Percentiles rank a stretch among this genome's conserved stretches.
phyloP scores from a whole-genome alignment of 352 stramenopile species.

The Blastocystis sp. region DNA sequence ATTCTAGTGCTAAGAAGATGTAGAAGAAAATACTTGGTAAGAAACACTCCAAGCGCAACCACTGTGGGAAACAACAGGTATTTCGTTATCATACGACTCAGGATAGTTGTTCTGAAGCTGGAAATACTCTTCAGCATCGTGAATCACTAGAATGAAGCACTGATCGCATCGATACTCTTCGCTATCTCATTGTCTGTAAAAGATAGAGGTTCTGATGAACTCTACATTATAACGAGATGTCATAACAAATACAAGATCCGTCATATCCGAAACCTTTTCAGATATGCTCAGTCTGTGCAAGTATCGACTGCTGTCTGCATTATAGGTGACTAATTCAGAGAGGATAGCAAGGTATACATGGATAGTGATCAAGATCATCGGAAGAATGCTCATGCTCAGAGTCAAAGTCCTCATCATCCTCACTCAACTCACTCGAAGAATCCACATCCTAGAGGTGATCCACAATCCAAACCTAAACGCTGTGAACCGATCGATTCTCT shows the following conservation, averaged over 20 bases:
- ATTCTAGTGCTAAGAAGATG: background rate
- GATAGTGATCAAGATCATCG: background rate
- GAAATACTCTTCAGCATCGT: background rate
- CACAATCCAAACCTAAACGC: background rate
- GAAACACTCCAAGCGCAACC: conserved; percentile 18
- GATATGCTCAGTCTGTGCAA: background rate
- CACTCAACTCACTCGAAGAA: background rate
- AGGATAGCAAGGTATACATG: background rate
- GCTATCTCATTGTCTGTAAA: background rate
- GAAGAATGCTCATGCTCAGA: background rate
- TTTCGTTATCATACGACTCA: background rate
- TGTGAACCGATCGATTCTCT: background rate
- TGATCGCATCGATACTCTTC: background rate
- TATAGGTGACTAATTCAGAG: background rate
- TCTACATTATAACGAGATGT: background rate
- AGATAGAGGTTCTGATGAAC: background rate
- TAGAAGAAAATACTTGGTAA: background rate
- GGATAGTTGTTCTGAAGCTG: background rate
- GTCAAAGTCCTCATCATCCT: background rate
- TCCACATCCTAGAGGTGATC: background rate
- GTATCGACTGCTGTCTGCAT: background rate
- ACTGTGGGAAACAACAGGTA: background rate
- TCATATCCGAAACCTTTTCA: background rate
- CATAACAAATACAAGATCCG: background rate
- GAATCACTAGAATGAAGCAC: conserved; percentile 4